Percentiles rank a stretch among this genome's conserved stretches.
These are phyloP conservation scores for Vitis hybrid DNA, from an alignment of 177 flowering plant species.

Conservation along the genomic window DNA sequence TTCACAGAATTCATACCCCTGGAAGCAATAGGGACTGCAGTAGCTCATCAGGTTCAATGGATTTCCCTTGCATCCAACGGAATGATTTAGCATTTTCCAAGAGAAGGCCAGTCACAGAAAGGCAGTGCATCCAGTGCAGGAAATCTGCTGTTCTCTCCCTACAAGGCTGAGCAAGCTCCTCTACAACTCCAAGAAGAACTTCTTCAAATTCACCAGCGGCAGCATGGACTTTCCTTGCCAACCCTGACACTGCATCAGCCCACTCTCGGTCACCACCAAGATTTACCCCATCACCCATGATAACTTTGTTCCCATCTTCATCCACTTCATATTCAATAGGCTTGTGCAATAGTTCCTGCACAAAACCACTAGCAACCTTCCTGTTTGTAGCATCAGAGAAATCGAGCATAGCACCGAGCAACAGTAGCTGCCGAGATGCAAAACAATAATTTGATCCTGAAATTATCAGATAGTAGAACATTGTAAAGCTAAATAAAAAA, in stretches of 20 bases:
- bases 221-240: slow-evolving; percentile 77
- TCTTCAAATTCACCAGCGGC: slow-evolving; percentile 87
- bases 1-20: slow-evolving; percentile 52
- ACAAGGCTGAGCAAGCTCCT: slow-evolving; percentile 89
- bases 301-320: slow-evolving; percentile 62
- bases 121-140: slow-evolving; percentile 95
- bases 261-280: slow-evolving; percentile 94
- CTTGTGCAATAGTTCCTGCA: slow-evolving; percentile 60
- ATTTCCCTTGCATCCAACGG: slow-evolving; percentile 44
- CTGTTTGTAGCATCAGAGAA: slow-evolving; percentile 85
- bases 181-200: slow-evolving; percentile 54
- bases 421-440: slow-evolving; percentile 77
- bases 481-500: background rate
- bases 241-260: slow-evolving; percentile 76
- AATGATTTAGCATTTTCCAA: slow-evolving; percentile 68
- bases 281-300: slow-evolving; percentile 93
- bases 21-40: slow-evolving; percentile 85
- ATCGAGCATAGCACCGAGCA: slow-evolving; percentile 85
- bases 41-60: slow-evolving; percentile 60
- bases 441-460: slow-evolving; percentile 79
- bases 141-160: slow-evolving; percentile 91
- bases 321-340: slow-evolving; percentile 84
- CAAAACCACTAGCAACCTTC: slow-evolving; percentile 66
- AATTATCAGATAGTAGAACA: slow-evolving; percentile 21
- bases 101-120: slow-evolving; percentile 72